Evolutionary conservation across 441 rosid species (phyloP).

Genomic region (Euphorbia celastroides): DNA sequence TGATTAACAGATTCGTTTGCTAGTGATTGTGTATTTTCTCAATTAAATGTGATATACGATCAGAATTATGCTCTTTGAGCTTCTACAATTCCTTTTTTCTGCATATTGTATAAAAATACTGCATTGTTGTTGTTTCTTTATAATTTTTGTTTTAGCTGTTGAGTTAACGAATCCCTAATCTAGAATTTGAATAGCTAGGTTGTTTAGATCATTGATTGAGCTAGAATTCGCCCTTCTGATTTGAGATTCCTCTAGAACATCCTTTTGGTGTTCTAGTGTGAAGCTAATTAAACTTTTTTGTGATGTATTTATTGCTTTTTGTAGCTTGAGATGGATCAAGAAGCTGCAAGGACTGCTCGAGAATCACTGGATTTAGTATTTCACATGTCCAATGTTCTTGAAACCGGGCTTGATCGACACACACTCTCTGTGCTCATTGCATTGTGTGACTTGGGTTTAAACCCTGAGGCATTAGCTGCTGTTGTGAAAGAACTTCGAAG

Average conservation of each 20-base stretch:
- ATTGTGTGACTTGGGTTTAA: slow-evolving; percentile 62
- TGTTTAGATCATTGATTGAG: neutral
- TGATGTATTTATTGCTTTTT: neutral
- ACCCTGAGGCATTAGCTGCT: slow-evolving; percentile 70
- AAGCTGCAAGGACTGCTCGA: slow-evolving; percentile 35
- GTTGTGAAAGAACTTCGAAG: slow-evolving; percentile 53
- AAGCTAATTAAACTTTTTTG: neutral
- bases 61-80: no score
- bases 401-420: slow-evolving; percentile 63
- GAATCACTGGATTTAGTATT: slow-evolving; percentile 63
- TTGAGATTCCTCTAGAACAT: neutral
- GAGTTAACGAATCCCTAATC: neutral
- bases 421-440: slow-evolving; percentile 63
- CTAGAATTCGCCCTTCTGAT: neutral
- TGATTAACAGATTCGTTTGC: neutral
- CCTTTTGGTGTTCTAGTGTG: neutral
- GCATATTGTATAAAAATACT: no score
- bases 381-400: slow-evolving; percentile 64
- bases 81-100: no score
- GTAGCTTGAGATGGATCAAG: slow-evolving; percentile 40
- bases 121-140: neutral
- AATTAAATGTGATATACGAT: no score
- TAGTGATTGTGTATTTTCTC: neutral
- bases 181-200: neutral
- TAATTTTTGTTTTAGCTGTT: neutral